Evolutionary conservation across 192 early-diverging fungal genomes (phyloP), one percentile per base, ranked within the genome.

Genomic region (Physocladia obscura): DNA sequence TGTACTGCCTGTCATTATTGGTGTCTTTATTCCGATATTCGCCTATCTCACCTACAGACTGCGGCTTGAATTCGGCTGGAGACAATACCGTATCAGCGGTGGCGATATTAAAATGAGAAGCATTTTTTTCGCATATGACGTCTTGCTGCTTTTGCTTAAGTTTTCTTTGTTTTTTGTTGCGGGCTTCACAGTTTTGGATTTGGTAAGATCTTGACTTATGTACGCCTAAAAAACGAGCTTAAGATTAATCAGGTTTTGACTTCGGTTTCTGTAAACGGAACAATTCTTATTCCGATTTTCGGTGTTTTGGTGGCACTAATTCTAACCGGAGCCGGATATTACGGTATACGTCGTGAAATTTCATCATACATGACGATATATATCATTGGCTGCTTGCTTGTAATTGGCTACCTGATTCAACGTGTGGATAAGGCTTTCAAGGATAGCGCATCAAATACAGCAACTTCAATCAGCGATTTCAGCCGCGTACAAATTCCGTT

Each of bases 11-110:
- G 19, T 27, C 24, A 2, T 59, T 19, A 17, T 59, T 1, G 57
- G 57, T 34, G 8, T 59, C 1, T 59, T 59, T 59, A 27, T 59
- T 59, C 57, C 57, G 29, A 24, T 36, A n/a, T 59, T 59, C 24
- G 57, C 57, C 15, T 59, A 59, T 37, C 34, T 59, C 17, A 36
- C 57, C 11, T 24, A 21, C 30, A 65, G 48, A 32, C 49, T 65
- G 13, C 26, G 24, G 11, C 24, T 17, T 15, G 57, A 59, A 35
- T 59, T 59, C 35, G 57, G 34, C 19, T 59, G 57, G 57, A 11
- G 57, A 17, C n/a, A 27, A 19, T 59, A 35, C 57, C 11, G 35
- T 35, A 59, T 59, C 5, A 59, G 30, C 8, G 57, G 57, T 1
- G 57, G 57, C 35, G 57, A 59, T 36, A 26, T 52, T 8, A 31